Evolutionary conservation across 352 stramenopile genomes (phyloP).

Genomic region (Peronosclerospora sorghi): DNA sequence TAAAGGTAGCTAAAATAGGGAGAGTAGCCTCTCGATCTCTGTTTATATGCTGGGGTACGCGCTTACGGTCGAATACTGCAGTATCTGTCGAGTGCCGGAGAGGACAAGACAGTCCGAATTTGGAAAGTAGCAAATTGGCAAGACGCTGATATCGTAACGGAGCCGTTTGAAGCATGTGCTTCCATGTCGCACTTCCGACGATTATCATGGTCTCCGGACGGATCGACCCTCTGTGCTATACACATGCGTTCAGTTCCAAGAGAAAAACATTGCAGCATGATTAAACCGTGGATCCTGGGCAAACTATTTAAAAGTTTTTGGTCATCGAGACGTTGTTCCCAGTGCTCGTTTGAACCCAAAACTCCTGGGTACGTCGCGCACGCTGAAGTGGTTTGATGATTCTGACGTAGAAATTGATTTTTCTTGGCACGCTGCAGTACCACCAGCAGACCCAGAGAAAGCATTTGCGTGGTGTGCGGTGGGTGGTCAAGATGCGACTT

Average conservation of each 20-base stretch:
- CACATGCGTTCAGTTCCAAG: constrained; percentile 79
- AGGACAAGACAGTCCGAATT: constrained; percentile 79
- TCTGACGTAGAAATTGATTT: too few relatives aligned
- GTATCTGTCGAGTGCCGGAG: constrained; percentile 78
- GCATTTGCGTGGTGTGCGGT: constrained; percentile 79
- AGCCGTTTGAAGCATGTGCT: too few relatives aligned
- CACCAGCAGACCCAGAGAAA: constrained; percentile 41
- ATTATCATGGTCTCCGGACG: too few relatives aligned
- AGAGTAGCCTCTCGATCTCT: too few relatives aligned
- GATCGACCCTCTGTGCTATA: constrained; percentile 74
- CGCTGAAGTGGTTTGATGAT: too few relatives aligned
- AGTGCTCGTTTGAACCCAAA: constrained; percentile 73
- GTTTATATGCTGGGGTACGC: not conserved
- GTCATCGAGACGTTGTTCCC: constrained; percentile 67
- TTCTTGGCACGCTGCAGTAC: constrained; percentile 23
- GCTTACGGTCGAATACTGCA: too few relatives aligned
- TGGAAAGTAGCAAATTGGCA: constrained; percentile 79
- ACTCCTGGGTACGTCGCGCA: constrained; percentile 36
- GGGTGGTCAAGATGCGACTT: constrained; percentile 67
- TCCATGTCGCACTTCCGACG: constrained; percentile 77
- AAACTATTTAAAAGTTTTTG: constrained; percentile 81
- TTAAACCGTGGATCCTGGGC: constrained; percentile 70
- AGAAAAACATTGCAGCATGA: constrained; percentile 82
- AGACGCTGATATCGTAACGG: too few relatives aligned
- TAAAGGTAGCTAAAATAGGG: constrained; percentile 35